These are phyloP conservation scores for Grosmannia clavigera DNA, from an alignment of 2,329 filamentous ascomycete genomes.

Conservation along the genomic window DNA sequence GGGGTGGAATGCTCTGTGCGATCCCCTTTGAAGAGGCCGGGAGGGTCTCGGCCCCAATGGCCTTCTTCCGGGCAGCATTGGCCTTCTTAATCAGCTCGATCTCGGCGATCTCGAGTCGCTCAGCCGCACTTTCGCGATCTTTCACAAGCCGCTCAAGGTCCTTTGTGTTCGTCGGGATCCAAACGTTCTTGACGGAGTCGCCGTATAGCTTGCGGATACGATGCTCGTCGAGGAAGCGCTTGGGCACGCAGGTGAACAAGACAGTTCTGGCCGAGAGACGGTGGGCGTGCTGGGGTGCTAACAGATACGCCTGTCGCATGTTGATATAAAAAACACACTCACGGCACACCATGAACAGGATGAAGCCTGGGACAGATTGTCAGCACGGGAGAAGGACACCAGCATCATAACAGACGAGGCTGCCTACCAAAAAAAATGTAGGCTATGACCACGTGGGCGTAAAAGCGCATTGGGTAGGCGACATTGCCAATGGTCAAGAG, in stretches of 20 bases:
- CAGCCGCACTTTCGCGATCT: constrained; percentile 60
- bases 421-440: constrained; percentile 60
- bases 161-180: constrained; percentile 65
- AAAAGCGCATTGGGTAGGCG: constrained; percentile 53
- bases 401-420: no score
- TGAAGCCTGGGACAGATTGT: constrained; percentile 39
- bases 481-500: constrained; percentile 43
- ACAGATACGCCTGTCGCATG: constrained; percentile 82
- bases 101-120: constrained; percentile 73
- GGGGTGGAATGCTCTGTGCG: background rate
- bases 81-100: constrained; percentile 67
- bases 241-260: constrained; percentile 78
- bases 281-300: constrained; percentile 69
- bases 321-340: constrained; percentile 93
- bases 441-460: constrained; percentile 67
- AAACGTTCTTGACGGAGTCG: constrained; percentile 65
- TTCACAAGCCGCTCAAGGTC: constrained; percentile 67
- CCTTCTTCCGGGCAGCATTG: constrained; percentile 48
- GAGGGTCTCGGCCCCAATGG: constrained; percentile 10
- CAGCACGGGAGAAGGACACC: background rate
- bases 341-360: constrained; percentile 79
- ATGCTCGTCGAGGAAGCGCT: constrained; percentile 59
- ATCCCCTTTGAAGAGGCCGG: background rate
- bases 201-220: constrained; percentile 70
- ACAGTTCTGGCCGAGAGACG: constrained; percentile 85